A percentile compares a stretch with the other conserved stretches of the same genome.
Conservation (phyloP, 768 basidiomycete genomes). For the Amanita exitialis region DNA sequence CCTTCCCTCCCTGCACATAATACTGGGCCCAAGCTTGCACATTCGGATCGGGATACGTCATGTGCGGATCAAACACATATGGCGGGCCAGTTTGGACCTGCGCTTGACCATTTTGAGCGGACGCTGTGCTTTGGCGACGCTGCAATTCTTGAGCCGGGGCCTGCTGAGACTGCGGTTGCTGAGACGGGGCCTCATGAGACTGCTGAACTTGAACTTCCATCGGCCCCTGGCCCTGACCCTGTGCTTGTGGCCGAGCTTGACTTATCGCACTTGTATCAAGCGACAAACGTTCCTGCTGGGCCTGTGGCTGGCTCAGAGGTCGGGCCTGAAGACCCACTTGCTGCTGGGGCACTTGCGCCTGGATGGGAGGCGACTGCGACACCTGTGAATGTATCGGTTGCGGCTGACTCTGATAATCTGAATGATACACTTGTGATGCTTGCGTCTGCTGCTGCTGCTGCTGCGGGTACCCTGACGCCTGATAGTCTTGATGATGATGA, state of each 20-base stretch:
- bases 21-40: constrained; percentile 85
- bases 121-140: constrained; percentile 1
- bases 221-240: neutral
- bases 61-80: constrained; percentile 51
- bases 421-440: constrained; percentile 10
- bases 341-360: constrained; percentile 2
- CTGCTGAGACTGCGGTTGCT: constrained; percentile 10
- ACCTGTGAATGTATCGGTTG: constrained; percentile 11
- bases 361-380: constrained; percentile 4
- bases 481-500: constrained; percentile 5
- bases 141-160: constrained; percentile 12
- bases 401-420: constrained; percentile 14
- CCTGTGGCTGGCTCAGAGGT: constrained; percentile 15
- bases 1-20: constrained; percentile 71
- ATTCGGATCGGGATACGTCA: constrained; percentile 67
- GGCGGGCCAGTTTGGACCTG: constrained; percentile 33
- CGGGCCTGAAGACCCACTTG: constrained; percentile 12
- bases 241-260: no score
- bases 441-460: constrained; percentile 17
- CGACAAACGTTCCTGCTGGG: constrained; percentile 14
- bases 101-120: constrained; percentile 10
- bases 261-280: neutral
- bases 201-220: neutral
- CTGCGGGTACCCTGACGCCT: constrained; percentile 17
- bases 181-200: constrained; percentile 14